Evolutionary conservation across 73 alveolate genomes (phyloP), one percentile per base, ranked within the genome.

Genomic region (Paraurostyla sp.): DNA sequence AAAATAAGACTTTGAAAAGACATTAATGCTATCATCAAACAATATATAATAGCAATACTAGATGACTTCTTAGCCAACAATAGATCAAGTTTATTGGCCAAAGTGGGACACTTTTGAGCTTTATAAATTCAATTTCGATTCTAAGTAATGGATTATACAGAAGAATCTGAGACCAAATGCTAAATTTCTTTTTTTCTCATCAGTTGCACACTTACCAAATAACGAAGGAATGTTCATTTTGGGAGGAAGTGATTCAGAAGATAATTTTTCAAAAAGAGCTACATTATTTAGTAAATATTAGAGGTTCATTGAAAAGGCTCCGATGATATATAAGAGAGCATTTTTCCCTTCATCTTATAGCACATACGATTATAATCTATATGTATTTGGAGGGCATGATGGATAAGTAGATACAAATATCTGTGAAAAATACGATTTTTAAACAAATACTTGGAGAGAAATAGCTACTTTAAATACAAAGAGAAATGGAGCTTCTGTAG

Each of bases 231-330:
- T 52, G 68, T 22, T 80, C 38, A 49, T 57, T 4, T 35, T 80
- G 35, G 90, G 90, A 20, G 90, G 90, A 52, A 80, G 83, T 57
- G 90, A 80, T 49, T 33, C 58, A 20, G 90, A 80, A 0, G 82
- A 58, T 69, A 80, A 80, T 32, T 80, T 25, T 40, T 57, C 83
- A 0, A 54, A 58, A 15, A 23, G 76, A 52, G 76, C 69, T 16
- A 49, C 68, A 0, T 27, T 33, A 15, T 57, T 80, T 30, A 57
- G 36, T 4, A 58, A 35, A n/a, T 80, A 57, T 49, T 4, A 60
- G 23, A 29, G 29, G 36, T 80, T 80, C 41, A 15, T 25, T 16
- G 80, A 56, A n/a, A 56, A 36, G 40, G 49, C 80, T 7, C 90
- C 90, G 4, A 54, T 80, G 90, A 54, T 80, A 4, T 3, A 32